These are phyloP conservation scores for Aurinia saxatilis DNA, from an alignment of 345 rosid species.

Conservation along the genomic window DNA sequence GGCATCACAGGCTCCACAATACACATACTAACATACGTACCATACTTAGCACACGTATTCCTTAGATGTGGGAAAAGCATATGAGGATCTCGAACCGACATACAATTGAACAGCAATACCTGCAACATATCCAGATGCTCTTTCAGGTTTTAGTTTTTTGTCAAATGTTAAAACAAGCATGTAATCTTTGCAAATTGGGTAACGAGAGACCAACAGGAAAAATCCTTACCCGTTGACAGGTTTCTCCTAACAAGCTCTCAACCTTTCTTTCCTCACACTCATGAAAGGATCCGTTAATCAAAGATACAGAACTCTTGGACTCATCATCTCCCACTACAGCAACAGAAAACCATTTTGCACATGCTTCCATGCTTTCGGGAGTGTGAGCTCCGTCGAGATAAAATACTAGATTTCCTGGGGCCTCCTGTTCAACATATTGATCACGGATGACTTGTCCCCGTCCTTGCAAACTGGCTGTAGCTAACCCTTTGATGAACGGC, in stretches of 20 bases:
- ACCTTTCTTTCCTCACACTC: not conserved
- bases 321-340: constrained; percentile 46
- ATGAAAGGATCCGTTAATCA: no score
- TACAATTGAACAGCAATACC: constrained; percentile 72
- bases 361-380: constrained; percentile 94
- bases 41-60: constrained; percentile 46
- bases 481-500: constrained; percentile 72
- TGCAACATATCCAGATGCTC: constrained; percentile 29
- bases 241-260: no score
- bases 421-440: constrained; percentile 34
- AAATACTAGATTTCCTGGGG: constrained; percentile 55
- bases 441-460: constrained; percentile 86
- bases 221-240: constrained; percentile 51
- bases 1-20: not conserved
- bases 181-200: no score
- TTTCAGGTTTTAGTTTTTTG: not conserved
- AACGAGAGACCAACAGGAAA: not conserved
- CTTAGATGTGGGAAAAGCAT: constrained; percentile 55
- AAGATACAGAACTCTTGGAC: no score
- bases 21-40: constrained; percentile 41
- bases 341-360: constrained; percentile 84
- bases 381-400: constrained; percentile 98
- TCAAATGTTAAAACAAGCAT: no score
- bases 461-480: constrained; percentile 81
- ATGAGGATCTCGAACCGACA: constrained; percentile 77